Evolutionary conservation across 306 rosid genomes (phyloP).

Genomic region (Gastrolobium bilobum): DNA sequence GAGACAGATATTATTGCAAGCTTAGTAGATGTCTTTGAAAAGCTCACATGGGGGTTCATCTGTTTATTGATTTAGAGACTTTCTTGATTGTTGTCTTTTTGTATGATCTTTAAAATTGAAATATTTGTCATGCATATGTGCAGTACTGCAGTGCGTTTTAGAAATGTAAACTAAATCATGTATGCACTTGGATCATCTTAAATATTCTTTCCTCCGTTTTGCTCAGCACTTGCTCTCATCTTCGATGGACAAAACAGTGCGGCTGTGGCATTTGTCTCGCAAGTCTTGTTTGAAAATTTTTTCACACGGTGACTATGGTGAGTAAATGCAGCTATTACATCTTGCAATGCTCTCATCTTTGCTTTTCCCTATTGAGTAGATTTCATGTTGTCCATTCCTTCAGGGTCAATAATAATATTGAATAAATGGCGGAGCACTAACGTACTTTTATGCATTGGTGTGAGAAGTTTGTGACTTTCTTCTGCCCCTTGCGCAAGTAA

Average conservation of each 20-base stretch:
- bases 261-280: slow-evolving; percentile 86
- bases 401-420: neutral
- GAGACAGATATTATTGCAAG: slow-evolving; percentile 17
- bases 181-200: neutral
- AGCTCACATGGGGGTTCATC: slow-evolving; percentile 16
- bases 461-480: neutral
- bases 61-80: neutral
- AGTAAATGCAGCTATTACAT: slow-evolving; percentile 41
- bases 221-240: slow-evolving; percentile 87
- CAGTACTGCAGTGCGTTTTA: neutral
- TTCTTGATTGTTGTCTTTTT: slow-evolving; percentile 31
- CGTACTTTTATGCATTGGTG: neutral
- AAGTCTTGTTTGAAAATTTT: slow-evolving; percentile 81
- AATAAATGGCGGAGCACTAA: neutral
- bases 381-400: slow-evolving; percentile 1
- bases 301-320: slow-evolving; percentile 91
- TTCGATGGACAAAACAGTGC: slow-evolving; percentile 96
- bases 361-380: slow-evolving; percentile 34
- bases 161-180: slow-evolving; percentile 20
- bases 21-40: slow-evolving; percentile 27
- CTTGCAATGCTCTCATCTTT: slow-evolving; percentile 13
- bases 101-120: neutral
- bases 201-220: slow-evolving; percentile 16
- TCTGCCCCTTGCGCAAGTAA: neutral
- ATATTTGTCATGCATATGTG: slow-evolving; percentile 9